Percentiles rank a stretch among this genome's conserved stretches.
These are phyloP conservation scores for Aspergillus fructus DNA, from an alignment of 2,329 filamentous ascomycete genomes.

Conservation along the genomic window DNA sequence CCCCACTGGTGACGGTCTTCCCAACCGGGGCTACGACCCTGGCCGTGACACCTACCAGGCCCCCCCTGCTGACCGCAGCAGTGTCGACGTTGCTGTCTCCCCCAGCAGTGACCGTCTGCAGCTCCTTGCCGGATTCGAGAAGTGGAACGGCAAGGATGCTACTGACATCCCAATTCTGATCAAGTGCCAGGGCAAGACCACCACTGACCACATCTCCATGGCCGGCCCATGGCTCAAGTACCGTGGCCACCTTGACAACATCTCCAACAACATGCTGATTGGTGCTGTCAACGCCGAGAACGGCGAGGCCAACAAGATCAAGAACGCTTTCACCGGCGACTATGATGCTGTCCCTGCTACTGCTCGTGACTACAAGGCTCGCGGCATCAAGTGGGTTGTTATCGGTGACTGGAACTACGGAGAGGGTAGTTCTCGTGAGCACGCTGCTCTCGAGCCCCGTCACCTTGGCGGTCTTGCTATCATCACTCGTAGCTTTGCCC, in stretches of 20 bases:
- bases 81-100: conserved; percentile 77
- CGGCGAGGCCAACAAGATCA: conserved; percentile 95
- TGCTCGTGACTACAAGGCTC: conserved; percentile 97
- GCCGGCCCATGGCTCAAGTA: conserved; percentile 98
- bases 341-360: conserved; percentile 88
- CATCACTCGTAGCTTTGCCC: conserved; percentile 91
- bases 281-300: conserved; percentile 96
- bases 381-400: conserved; percentile 95
- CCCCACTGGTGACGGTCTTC: conserved; percentile 79
- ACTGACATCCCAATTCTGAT: conserved; percentile 84
- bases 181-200: conserved; percentile 95
- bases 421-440: conserved; percentile 95
- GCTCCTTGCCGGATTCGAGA: conserved; percentile 77
- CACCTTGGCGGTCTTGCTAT: conserved; percentile 97
- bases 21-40: conserved; percentile 78
- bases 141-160: conserved; percentile 93
- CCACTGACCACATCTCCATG: conserved; percentile 97
- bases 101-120: conserved; percentile 93
- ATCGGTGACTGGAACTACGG: conserved; percentile 99
- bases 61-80: conserved; percentile 73
- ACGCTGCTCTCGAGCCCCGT: conserved; percentile 94
- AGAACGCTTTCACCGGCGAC: conserved; percentile 81
- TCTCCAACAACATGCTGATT: conserved; percentile 99
- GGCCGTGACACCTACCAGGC: conserved; percentile 95
- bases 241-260: conserved; percentile 98